Evolutionary conservation across 106 monocot genomes (phyloP).

Genomic region (Alisma plantagoaquatica): DNA sequence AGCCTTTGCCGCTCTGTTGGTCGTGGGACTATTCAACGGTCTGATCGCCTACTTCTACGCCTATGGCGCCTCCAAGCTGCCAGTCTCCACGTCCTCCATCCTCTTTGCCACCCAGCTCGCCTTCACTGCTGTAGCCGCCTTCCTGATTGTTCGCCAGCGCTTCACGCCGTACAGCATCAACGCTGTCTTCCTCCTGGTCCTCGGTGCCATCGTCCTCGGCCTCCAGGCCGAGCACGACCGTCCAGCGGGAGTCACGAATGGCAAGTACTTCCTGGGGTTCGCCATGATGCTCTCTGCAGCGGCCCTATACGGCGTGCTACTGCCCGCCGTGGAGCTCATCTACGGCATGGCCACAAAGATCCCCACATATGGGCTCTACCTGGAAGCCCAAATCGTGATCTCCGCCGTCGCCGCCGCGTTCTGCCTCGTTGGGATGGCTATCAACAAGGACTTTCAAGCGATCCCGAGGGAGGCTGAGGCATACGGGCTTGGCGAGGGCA

Average conservation of each 20-base stretch:
- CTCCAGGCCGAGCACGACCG: neutral
- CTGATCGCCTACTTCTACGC: slow-evolving; percentile 16
- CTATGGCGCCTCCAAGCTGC: slow-evolving; percentile 22
- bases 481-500: slow-evolving; percentile 27
- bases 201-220: neutral
- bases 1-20: neutral
- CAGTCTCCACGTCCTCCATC: slow-evolving; percentile 48
- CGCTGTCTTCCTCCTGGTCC: neutral
- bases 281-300: slow-evolving; percentile 18
- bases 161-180: slow-evolving; percentile 7
- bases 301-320: neutral
- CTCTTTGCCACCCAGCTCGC: slow-evolving; percentile 39
- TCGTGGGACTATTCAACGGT: neutral
- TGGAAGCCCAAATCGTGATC: slow-evolving; percentile 3
- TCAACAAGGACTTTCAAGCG: slow-evolving; percentile 4
- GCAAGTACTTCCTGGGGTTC: slow-evolving; percentile 29
- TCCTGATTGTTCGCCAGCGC: slow-evolving; percentile 27
- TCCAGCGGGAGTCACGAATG: slow-evolving; percentile 17
- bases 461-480: slow-evolving; percentile 22
- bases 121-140: slow-evolving; percentile 42
- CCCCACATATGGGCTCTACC: neutral
- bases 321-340: neutral
- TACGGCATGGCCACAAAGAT: neutral
- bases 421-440: slow-evolving; percentile 2
- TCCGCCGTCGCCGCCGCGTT: neutral